Percentiles rank a stretch among this genome's conserved stretches.
These are phyloP conservation scores for Intubia oerlemansii DNA, from an alignment of 2,329 filamentous ascomycete genomes.

Conservation along the genomic window DNA sequence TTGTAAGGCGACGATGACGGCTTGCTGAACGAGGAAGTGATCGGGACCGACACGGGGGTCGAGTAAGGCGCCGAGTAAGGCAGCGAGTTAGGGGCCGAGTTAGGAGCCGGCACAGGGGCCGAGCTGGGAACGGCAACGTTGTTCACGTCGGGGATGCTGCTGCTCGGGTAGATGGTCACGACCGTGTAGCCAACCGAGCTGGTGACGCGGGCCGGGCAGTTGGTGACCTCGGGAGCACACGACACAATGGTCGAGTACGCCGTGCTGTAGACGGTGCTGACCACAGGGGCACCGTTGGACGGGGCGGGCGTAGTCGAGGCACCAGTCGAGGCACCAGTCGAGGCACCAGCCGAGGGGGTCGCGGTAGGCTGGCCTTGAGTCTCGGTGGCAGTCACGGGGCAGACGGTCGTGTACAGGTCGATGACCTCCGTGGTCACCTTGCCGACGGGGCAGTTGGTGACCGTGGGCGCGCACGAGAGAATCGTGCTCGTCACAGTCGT, in stretches of 20 bases:
- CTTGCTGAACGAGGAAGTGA: no score
- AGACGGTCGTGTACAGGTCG: constrained; percentile 9
- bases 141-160: constrained; percentile 1
- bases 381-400: constrained; percentile 7
- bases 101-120: background rate
- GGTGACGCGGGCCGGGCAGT: constrained; percentile 8
- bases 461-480: constrained; percentile 7
- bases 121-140: constrained; percentile 1
- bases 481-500: constrained; percentile 15
- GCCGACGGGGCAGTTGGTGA: constrained; percentile 9
- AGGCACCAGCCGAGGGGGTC: background rate
- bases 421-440: constrained; percentile 7
- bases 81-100: no score
- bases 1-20: no score
- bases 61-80: no score
- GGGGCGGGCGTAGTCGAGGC: constrained; percentile 5
- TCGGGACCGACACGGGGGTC: no score
- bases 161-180: constrained; percentile 2
- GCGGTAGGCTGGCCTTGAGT: no score
- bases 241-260: constrained; percentile 15
- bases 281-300: constrained; percentile 10
- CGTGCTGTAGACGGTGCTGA: constrained; percentile 18
- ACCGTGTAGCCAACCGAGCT: constrained; percentile 1
- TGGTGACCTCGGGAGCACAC: constrained; percentile 8
- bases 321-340: no score